Conservation (phyloP, 2,329 filamentous ascomycete species). For the Fusarium keratoplasticum region DNA sequence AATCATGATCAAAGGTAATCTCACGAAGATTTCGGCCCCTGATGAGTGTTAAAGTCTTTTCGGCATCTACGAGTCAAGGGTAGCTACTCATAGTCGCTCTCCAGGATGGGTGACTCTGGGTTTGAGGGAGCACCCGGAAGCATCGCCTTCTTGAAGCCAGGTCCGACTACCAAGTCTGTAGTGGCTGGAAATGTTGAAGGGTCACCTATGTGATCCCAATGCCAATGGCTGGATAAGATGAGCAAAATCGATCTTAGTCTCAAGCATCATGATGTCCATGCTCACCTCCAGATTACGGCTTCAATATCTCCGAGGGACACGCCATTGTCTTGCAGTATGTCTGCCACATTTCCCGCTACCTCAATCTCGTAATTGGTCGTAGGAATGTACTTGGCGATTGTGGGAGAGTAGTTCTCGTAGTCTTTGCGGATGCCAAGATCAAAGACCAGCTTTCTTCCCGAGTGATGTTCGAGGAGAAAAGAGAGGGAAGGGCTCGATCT, state of each 20-base stretch:
- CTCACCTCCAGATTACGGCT: conserved; percentile 39
- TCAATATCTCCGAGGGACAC: conserved; percentile 21
- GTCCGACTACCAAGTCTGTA: conserved; percentile 63
- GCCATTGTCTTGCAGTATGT: conserved; percentile 27
- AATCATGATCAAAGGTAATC: conserved; percentile 39
- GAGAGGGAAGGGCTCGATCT: conserved; percentile 45
- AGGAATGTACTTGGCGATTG: conserved; percentile 41
- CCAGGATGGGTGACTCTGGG: conserved; percentile 47
- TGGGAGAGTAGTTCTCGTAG: conserved; percentile 42
- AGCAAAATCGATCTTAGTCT: neutral
- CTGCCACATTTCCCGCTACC: conserved; percentile 40
- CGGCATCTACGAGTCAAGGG: neutral
- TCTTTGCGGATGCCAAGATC: conserved; percentile 48
- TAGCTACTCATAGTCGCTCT: conserved; percentile 43
- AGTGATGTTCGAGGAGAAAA: conserved; percentile 45
- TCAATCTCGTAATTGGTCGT: conserved; percentile 43
- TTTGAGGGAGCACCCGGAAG: conserved; percentile 60
- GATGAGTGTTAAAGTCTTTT: neutral
- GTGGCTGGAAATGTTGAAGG: conserved; percentile 57
- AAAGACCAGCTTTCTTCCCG: conserved; percentile 45
- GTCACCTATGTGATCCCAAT: conserved; percentile 66
- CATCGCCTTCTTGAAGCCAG: conserved; percentile 60
- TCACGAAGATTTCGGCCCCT: conserved; percentile 45
- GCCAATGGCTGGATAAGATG: conserved; percentile 52
- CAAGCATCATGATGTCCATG: neutral